Conservation (phyloP, 2,329 filamentous ascomycete species). For the Triangularia verruculosa region DNA sequence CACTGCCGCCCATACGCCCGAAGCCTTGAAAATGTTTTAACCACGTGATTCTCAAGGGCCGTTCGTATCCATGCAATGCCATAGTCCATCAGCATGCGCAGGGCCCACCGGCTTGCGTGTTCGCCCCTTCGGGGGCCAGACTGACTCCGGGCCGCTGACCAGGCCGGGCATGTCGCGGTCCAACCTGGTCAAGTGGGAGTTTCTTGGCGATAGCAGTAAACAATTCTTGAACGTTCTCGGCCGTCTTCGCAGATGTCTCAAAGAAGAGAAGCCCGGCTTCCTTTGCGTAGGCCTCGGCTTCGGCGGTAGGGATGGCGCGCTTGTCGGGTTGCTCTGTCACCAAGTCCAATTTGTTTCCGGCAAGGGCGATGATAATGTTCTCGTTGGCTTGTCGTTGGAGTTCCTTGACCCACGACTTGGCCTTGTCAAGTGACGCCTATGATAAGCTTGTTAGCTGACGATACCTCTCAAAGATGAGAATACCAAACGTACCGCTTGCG, state of each 20-base stretch:
- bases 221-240: slow-evolving; percentile 90
- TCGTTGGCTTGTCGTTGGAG: slow-evolving; percentile 98
- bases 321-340: slow-evolving; percentile 94
- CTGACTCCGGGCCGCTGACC: slow-evolving; percentile 59
- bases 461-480: slow-evolving; percentile 3
- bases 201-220: slow-evolving; percentile 99
- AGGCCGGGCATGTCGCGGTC: slow-evolving; percentile 78
- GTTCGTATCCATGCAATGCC: background rate
- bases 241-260: slow-evolving; percentile 96
- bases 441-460: slow-evolving; percentile 27
- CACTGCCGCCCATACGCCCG: background rate
- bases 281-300: slow-evolving; percentile 91
- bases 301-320: slow-evolving; percentile 81
- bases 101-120: slow-evolving; percentile 54
- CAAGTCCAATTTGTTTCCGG: slow-evolving; percentile 96
- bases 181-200: slow-evolving; percentile 90
- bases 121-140: slow-evolving; percentile 54
- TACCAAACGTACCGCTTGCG: slow-evolving; percentile 75
- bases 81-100: slow-evolving; percentile 50
- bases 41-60: background rate
- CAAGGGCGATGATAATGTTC: slow-evolving; percentile 98
- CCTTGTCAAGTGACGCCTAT: slow-evolving; percentile 95
- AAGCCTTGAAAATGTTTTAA: background rate
- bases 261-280: slow-evolving; percentile 96
- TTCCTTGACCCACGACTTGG: slow-evolving; percentile 99